A percentile compares a stretch with the other conserved stretches of the same genome.
Conservation (phyloP, 116 monocot genomes). For the Zostera marina region DNA sequence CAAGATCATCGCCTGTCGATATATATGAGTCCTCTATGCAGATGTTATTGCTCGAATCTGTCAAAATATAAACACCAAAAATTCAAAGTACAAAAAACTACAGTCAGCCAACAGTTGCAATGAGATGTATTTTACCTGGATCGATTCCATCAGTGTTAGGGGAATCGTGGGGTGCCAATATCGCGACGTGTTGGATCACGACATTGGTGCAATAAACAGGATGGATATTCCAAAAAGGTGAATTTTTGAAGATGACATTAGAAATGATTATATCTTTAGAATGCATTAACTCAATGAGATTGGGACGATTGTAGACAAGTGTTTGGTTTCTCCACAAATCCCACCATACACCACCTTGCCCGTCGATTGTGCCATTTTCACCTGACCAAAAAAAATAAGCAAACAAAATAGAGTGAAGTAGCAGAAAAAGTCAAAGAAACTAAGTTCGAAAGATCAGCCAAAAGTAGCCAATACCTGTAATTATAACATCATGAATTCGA, state of each 20-base stretch:
- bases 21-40: constrained; percentile 81
- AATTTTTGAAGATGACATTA: constrained; percentile 53
- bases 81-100: not conserved
- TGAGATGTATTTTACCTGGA: constrained; percentile 45
- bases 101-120: not conserved
- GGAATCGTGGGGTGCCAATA: constrained; percentile 67
- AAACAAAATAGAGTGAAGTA: too few species aligned
- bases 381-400: too few species aligned
- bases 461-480: constrained; percentile 51
- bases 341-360: constrained; percentile 80
- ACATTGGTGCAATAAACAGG: constrained; percentile 80
- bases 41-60: constrained; percentile 68
- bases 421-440: too few species aligned
- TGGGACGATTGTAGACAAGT: constrained; percentile 49
- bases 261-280: constrained; percentile 44
- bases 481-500: constrained; percentile 44
- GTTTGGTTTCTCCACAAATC: constrained; percentile 76
- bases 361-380: constrained; percentile 77
- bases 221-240: constrained; percentile 85
- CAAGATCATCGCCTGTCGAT: constrained; percentile 57
- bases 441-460: too few species aligned
- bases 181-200: constrained; percentile 36
- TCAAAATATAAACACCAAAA: not conserved
- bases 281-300: constrained; percentile 57
- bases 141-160: constrained; percentile 88